Base-by-base conservation (phyloP, 2,329 filamentous ascomycete species). In the Drechslerella stenobrocha region DNA sequence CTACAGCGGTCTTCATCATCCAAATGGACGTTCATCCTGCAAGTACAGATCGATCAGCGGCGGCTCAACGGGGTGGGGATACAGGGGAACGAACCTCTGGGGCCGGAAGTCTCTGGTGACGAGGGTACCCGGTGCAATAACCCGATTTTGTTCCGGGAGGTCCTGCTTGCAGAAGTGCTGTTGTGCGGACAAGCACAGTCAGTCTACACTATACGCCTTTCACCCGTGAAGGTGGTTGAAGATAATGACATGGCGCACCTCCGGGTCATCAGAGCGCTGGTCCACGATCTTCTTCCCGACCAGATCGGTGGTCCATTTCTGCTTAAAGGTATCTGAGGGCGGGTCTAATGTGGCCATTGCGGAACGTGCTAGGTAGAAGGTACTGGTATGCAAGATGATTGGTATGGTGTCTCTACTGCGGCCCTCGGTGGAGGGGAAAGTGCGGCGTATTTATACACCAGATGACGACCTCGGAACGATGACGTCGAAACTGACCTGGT, bases 1-100 rank as follows among this genome's bases (percentile, higher is more conserved):
- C 63, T 73, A 48, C 70, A 70, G 30, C 24, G 53, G 26, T 70
- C 71, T n/a, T 71, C 52, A 5, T 64, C 60, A 22, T 71, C 69
- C 22, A 74, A 59, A 57, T 74, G 65, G 34, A 74, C 66, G 64
- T 74, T 74, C 48, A 74, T 52, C 42, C 72, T 73, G 57, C 34
- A 40, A 20, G 5, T 45, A 23, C 23, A 8, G 13, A 32, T 13
- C n/a, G 20, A 44, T 45, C n/a, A 28, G n/a, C 46, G 8, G n/a
- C n/a, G n/a, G n/a, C n/a, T n/a, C n/a, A n/a, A n/a, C n/a, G n/a
- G n/a, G n/a, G n/a, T n/a, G n/a, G n/a, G n/a, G n/a, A 46, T 18
- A 26, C 6, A 28, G 28, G n/a, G 24, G 24, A 32, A 50, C 35
- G 20, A 26, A 73, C 72, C 72, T 70, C 24, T 67, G 46, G 6